These are phyloP conservation scores for Cephalotrichum gorgonifer DNA, from an alignment of 2,329 filamentous ascomycete genomes.

Conservation along the genomic window DNA sequence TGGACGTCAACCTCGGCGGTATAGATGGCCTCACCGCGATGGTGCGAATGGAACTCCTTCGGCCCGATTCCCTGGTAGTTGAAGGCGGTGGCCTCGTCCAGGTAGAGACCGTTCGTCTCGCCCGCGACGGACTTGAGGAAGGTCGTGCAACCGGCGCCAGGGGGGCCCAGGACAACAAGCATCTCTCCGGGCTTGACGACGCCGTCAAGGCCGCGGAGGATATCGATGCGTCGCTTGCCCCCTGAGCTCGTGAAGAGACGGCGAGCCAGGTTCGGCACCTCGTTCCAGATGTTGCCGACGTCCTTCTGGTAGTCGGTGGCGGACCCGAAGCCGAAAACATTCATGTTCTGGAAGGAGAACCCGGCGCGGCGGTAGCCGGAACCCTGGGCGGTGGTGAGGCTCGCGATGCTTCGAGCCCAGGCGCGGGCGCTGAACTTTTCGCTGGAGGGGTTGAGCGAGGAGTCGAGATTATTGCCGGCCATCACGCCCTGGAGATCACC, in stretches of 20 bases:
- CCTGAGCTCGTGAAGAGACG: conserved; percentile 41
- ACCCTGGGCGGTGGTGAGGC: conserved; percentile 39
- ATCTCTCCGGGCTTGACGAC: conserved; percentile 63
- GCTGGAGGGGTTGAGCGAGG: conserved; percentile 41
- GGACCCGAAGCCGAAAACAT: conserved; percentile 56
- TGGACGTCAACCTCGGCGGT: conserved; percentile 77
- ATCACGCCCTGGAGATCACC: no score
- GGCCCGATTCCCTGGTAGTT: conserved; percentile 72
- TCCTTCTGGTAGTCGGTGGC: conserved; percentile 63
- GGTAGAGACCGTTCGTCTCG: conserved; percentile 69
- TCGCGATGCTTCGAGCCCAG: conserved; percentile 52
- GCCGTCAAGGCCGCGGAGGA: conserved; percentile 57
- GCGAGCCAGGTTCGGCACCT: conserved; percentile 29
- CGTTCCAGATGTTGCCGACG: conserved; percentile 51
- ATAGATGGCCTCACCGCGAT: conserved; percentile 80
- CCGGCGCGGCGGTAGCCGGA: conserved; percentile 49
- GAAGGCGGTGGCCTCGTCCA: conserved; percentile 61
- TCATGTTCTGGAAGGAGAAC: conserved; percentile 57
- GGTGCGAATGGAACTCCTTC: conserved; percentile 65
- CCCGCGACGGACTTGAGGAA: conserved; percentile 77
- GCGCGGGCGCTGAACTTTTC: conserved; percentile 41
- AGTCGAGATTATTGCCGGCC: conserved; percentile 11
- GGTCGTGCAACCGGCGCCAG: conserved; percentile 66
- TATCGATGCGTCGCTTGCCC: conserved; percentile 53
- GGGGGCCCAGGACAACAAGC: conserved; percentile 64